Percentiles rank a stretch among this genome's conserved stretches.
Evolutionary conservation across 192 early-diverging fungal genomes (phyloP).

Genomic region (Funneliformis geosporum): DNA sequence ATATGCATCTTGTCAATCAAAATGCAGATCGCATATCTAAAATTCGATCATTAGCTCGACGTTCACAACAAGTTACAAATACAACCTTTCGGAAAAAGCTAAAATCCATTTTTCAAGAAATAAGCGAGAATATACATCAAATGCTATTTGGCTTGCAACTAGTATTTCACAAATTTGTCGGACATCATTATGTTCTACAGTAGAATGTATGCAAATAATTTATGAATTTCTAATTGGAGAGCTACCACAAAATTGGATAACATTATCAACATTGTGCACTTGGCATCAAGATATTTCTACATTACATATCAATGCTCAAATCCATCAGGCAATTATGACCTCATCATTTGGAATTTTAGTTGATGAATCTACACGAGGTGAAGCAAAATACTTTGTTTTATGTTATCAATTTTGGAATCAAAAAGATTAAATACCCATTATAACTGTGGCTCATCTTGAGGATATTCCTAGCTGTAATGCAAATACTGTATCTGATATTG

Average conservation of each 20-base stretch:
- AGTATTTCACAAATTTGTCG: neutral
- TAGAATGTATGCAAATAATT: neutral
- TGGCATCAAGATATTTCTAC: neutral
- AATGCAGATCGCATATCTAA: neutral
- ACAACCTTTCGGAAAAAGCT: neutral
- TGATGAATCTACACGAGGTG: neutral
- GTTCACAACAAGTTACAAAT: neutral
- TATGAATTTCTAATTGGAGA: slow-evolving; percentile 5
- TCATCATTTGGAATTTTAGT: neutral
- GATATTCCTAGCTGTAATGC: neutral
- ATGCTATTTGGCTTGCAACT: neutral
- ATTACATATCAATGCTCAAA: neutral
- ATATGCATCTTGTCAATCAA: neutral
- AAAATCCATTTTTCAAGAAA: neutral
- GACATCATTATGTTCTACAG: neutral
- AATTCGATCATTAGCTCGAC: neutral
- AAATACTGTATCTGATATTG: neutral
- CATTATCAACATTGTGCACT: neutral
- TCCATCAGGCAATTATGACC: neutral
- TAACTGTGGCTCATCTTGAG: neutral
- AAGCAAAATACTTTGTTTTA: neutral
- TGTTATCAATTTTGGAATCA: neutral
- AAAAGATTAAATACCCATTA: neutral
- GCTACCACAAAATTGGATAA: neutral
- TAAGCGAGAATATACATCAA: neutral